phyloP scores from a whole-genome alignment of 257 asterid species.

The Penstemon newberryi region DNA sequence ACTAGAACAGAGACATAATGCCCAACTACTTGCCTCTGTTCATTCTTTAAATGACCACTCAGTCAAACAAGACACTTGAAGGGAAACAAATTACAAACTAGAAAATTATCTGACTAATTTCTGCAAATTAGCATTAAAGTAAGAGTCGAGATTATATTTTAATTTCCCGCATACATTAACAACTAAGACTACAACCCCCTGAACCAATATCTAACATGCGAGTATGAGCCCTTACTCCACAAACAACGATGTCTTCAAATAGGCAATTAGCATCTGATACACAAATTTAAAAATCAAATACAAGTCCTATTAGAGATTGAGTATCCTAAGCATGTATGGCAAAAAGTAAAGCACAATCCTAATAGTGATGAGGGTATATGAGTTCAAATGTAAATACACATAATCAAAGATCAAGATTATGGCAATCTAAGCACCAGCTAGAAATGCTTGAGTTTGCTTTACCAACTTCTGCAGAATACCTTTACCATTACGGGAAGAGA shows the following conservation, averaged over 20 bases:
- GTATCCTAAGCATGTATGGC: not conserved
- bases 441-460: not conserved
- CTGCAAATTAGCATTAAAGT: not conserved
- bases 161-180: not conserved
- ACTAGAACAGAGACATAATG: slow-evolving; percentile 11
- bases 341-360: not conserved
- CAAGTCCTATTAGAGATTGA: not conserved
- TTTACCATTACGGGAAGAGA: not conserved
- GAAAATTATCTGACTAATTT: not conserved
- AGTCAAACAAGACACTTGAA: slow-evolving; percentile 3
- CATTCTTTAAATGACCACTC: slow-evolving; percentile 15
- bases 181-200: not conserved
- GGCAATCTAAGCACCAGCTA: not conserved
- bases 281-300: not conserved
- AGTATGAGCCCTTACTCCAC: not conserved
- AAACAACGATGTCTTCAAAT: not conserved
- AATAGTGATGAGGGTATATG: not conserved
- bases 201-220: not conserved
- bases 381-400: not conserved
- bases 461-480: not conserved
- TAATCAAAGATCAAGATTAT: not conserved
- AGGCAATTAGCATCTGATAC: not conserved
- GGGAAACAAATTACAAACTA: not conserved
- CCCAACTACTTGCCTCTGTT: not conserved
- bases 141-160: not conserved